Base-by-base conservation (phyloP, 768 basidiomycete species). In the Sporobolomyces phaffii region DNA sequence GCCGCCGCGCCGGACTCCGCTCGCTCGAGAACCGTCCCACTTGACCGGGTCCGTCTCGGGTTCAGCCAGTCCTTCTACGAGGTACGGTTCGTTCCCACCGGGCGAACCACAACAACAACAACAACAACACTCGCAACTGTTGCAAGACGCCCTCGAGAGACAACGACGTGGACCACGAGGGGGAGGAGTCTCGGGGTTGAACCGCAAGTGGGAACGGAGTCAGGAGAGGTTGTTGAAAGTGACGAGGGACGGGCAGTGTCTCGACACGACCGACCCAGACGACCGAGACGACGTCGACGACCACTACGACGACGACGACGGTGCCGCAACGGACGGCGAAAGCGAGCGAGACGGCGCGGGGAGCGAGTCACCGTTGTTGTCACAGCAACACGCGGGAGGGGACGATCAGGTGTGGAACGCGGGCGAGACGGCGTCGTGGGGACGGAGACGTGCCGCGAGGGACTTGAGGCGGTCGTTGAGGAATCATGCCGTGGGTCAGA, bases 81-180 rank as follows among this genome's bases (percentile, higher is more conserved):
- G 36, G 22, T 68, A 68, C 57, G 67, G 67, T 11, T 60, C 57
- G 34, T 68, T 68, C 67, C 67, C 67, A 11, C 67, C 67, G 15
- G 34, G 9, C 2, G 54, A 24, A n/a, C n/a, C n/a, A n/a, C n/a
- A n/a, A n/a, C n/a, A n/a, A n/a, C n/a, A n/a, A n/a, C n/a, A n/a
- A n/a, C n/a, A n/a, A n/a, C n/a, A n/a, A n/a, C 57, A 24, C 26
- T 43, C 26, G 50, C 2, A 15, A 40, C 24, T 34, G 13, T 4
- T 56, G 3, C 24, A 41, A 41, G 54, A 43, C 3, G 36, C 50
- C 7, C 13, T 18, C 15, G 44, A 45, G n/a, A 44, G 20, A 14
- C n/a, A 17, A 1, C 24, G 29, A 63, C 24, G 11, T 9, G 34
- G 7, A 7, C 8, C 29, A 15, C 29, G 50, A 14, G 20, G 29